phyloP scores from a whole-genome alignment of 2,329 filamentous ascomycete genomes.

The Pseudopyricularia javanii region DNA sequence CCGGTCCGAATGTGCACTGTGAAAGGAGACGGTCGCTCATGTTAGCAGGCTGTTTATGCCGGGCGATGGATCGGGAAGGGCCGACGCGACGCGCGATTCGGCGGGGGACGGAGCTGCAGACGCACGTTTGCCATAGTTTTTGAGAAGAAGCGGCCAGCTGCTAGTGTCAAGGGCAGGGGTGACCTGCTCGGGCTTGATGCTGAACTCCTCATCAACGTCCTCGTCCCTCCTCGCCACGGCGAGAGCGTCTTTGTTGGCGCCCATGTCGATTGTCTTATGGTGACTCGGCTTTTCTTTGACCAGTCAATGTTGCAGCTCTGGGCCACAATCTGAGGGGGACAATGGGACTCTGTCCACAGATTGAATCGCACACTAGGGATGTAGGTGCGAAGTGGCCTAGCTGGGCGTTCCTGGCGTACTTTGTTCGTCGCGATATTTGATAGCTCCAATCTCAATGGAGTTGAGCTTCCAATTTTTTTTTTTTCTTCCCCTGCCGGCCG shows the following conservation, averaged over 20 bases:
- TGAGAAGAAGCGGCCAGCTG: conserved; percentile 85
- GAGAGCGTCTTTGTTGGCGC: background rate
- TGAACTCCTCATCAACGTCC: conserved; percentile 64
- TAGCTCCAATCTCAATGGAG: background rate
- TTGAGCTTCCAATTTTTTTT: conserved; percentile 3
- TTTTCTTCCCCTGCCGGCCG: background rate
- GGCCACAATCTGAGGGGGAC: conserved; percentile 1
- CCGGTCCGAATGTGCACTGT: conserved; percentile 83
- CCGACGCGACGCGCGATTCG: background rate
- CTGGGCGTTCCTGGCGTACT: background rate
- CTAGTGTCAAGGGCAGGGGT: conserved; percentile 73
- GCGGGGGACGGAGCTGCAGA: conserved; percentile 9
- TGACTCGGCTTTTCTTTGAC: background rate
- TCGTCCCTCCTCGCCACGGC: background rate
- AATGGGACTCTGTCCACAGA: conserved; percentile 3
- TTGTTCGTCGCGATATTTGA: background rate
- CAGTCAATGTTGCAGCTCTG: background rate
- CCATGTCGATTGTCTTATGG: background rate
- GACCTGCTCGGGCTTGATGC: conserved; percentile 83
- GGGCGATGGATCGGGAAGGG: background rate
- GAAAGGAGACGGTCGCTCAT: conserved; percentile 11
- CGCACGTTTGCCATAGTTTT: conserved; percentile 89
- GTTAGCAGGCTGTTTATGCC: background rate
- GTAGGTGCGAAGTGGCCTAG: background rate
- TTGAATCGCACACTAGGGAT: background rate